A percentile compares a stretch with the other conserved stretches of the same genome.
These are phyloP conservation scores for Astrocystis sublimbata DNA, from an alignment of 495 filamentous ascomycete species.

Conservation along the genomic window DNA sequence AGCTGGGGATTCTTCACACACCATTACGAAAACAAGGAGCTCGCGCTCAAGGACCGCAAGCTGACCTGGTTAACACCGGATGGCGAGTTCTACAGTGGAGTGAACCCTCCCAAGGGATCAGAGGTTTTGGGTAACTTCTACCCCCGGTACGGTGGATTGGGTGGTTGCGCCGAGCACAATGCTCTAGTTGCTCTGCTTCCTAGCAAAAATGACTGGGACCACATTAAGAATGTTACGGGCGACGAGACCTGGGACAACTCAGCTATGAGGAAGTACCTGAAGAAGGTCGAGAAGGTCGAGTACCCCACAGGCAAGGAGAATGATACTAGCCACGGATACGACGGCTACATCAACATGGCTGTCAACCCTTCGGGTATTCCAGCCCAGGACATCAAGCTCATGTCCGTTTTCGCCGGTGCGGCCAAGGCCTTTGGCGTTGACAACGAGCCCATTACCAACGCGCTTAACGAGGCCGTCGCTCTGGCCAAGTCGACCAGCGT, in stretches of 20 bases:
- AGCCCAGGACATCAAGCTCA: constrained; percentile 52
- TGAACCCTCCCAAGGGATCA: constrained; percentile 43
- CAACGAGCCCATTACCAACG: constrained; percentile 5
- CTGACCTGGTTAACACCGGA: constrained; percentile 39
- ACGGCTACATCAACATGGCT: constrained; percentile 58
- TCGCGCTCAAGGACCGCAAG: constrained; percentile 43
- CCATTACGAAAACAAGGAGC: constrained; percentile 42
- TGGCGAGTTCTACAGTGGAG: constrained; percentile 38
- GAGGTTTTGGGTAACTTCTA: constrained; percentile 49
- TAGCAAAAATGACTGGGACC: constrained; percentile 48
- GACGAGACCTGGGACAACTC: constrained; percentile 47
- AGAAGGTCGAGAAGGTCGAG: constrained; percentile 53
- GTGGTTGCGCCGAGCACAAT: constrained; percentile 54
- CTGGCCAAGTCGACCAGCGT: constrained; percentile 15
- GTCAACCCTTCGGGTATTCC: constrained; percentile 49
- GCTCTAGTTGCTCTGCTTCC: constrained; percentile 47
- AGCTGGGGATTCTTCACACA: constrained; percentile 50
- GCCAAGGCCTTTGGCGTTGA: constrained; percentile 52
- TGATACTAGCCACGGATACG: constrained; percentile 53
- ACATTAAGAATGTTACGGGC: constrained; percentile 50
- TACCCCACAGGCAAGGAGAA: constrained; percentile 42
- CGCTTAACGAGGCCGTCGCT: constrained; percentile 11
- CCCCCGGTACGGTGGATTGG: constrained; percentile 49
- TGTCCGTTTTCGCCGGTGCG: constrained; percentile 51
- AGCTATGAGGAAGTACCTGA: constrained; percentile 54